Base-by-base conservation (phyloP, 192 early-diverging fungal species). In the Coemansia nantahalensis region DNA sequence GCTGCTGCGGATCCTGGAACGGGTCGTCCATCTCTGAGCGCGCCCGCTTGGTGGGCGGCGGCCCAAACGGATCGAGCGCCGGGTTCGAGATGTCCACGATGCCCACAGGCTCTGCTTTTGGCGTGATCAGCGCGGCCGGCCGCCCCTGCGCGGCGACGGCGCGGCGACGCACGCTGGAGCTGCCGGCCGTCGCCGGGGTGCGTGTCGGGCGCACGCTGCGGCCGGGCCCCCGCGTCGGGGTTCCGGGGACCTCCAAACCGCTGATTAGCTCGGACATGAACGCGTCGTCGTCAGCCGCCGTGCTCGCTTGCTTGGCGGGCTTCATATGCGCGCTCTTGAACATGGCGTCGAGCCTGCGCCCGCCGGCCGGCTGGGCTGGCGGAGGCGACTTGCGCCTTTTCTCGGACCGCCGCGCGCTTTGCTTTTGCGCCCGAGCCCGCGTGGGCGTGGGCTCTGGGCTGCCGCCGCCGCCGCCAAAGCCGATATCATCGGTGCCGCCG, bases 211-310 rank as follows among this genome's bases (percentile, higher is more conserved):
- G 26, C 39, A 3, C 54, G 35, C 17, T 59, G 59, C 48, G 26
- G 26, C 45, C 62, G 17, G 38, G 14, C 7, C 59, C 40, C 32
- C 50, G 56, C n/a, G 57, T 48, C 11, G 71, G 71, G 5, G 71
- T 75, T 14, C 40, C 24, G 0, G 71, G 64, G 3, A 44, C 45
- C 33, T 77, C 65, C 40, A 78, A 49, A 14, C 56, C 75, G 47
- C 56, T 51, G 35, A 78, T 62, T 33, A 78, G 39, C 34, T 59
- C 59, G 8, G 62, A 50, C 63, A 78, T 71, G 28, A 78, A 78
- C 45, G 48, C 63, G 9, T 78, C 75, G 38, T 78, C 75, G 9
- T 70, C 75, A 0, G 51, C 31, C 9, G 42, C 30, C 24, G 34
- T 28, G 24, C 19, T 47, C 39, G 21, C 26, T 41, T 2, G 19